A percentile compares a stretch with the other conserved stretches of the same genome.
phyloP scores from a whole-genome alignment of 2,329 filamentous ascomycete genomes.

The Scedosporium dehoogii region DNA sequence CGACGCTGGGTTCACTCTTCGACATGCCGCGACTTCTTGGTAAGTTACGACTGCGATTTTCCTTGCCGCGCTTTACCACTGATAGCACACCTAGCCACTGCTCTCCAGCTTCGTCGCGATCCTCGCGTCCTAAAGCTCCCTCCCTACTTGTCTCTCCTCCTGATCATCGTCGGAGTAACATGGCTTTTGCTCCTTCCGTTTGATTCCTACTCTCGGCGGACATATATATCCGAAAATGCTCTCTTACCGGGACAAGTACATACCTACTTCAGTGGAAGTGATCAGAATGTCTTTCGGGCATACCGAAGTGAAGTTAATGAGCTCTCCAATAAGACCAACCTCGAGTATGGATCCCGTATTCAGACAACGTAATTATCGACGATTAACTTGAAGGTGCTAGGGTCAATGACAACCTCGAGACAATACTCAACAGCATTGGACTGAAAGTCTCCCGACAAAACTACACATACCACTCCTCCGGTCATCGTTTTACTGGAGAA shows the following conservation, averaged over 20 bases:
- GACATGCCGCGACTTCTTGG: slow-evolving; percentile 45
- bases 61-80: background rate
- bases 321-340: slow-evolving; percentile 42
- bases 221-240: slow-evolving; percentile 96
- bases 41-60: slow-evolving; percentile 21
- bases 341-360: slow-evolving; percentile 30
- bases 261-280: slow-evolving; percentile 93
- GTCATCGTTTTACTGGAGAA: slow-evolving; percentile 64
- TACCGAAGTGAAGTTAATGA: slow-evolving; percentile 75
- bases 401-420: slow-evolving; percentile 61
- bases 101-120: slow-evolving; percentile 66
- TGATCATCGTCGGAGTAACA: slow-evolving; percentile 71
- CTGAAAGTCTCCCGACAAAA: slow-evolving; percentile 82
- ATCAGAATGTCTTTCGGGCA: slow-evolving; percentile 87
- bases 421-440: slow-evolving; percentile 67
- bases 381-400: slow-evolving; percentile 21
- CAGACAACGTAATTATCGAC: background rate
- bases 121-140: slow-evolving; percentile 74
- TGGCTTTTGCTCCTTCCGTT: slow-evolving; percentile 89
- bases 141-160: slow-evolving; percentile 77
- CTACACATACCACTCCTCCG: slow-evolving; percentile 75
- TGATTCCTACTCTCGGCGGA: slow-evolving; percentile 80
- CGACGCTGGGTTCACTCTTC: background rate
- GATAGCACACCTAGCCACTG: slow-evolving; percentile 34
- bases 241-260: slow-evolving; percentile 92